phyloP scores from a whole-genome alignment of 2,329 filamentous ascomycete species.

The Sporothrix pallida region DNA sequence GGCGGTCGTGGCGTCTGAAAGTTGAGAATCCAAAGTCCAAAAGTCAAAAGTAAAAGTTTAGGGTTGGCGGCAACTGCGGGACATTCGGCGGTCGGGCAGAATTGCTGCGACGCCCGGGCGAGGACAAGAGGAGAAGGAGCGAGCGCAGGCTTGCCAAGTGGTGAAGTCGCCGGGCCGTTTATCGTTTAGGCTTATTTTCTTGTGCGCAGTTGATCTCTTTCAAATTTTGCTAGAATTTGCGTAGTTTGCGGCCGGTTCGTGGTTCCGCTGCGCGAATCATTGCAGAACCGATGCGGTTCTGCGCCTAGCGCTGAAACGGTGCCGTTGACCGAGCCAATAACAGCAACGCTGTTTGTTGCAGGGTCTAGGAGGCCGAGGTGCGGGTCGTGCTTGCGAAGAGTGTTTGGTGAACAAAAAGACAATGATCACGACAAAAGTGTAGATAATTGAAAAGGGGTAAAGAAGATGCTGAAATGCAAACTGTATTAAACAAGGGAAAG shows the following conservation, averaged over 20 bases:
- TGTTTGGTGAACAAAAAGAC: neutral
- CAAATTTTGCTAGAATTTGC: neutral
- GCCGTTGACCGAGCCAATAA: slow-evolving; percentile 25
- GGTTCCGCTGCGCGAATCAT: slow-evolving; percentile 1
- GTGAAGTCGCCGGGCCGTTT: neutral
- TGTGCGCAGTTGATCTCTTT: neutral
- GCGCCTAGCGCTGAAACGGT: slow-evolving; percentile 27
- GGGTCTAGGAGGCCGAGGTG: slow-evolving; percentile 5
- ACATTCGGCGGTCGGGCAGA: slow-evolving; percentile 34
- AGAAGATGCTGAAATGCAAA: neutral
- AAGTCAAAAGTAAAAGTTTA: neutral
- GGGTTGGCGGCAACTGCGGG: slow-evolving; percentile 29
- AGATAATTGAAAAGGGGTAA: neutral
- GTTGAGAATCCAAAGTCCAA: neutral
- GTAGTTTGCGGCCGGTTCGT: neutral
- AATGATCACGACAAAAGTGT: neutral
- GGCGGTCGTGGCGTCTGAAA: neutral
- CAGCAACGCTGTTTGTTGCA: slow-evolving; percentile 18
- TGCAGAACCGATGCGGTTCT: slow-evolving; percentile 11
- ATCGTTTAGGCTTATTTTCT: slow-evolving; percentile 22
- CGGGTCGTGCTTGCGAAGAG: neutral
- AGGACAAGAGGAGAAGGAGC: neutral
- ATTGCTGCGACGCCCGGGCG: slow-evolving; percentile 26
- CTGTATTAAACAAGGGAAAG: neutral
- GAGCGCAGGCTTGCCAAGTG: neutral